Percentiles rank a stretch among this genome's conserved stretches.
phyloP scores from a whole-genome alignment of 2,329 filamentous ascomycete genomes.

The Verticillium longisporum region DNA sequence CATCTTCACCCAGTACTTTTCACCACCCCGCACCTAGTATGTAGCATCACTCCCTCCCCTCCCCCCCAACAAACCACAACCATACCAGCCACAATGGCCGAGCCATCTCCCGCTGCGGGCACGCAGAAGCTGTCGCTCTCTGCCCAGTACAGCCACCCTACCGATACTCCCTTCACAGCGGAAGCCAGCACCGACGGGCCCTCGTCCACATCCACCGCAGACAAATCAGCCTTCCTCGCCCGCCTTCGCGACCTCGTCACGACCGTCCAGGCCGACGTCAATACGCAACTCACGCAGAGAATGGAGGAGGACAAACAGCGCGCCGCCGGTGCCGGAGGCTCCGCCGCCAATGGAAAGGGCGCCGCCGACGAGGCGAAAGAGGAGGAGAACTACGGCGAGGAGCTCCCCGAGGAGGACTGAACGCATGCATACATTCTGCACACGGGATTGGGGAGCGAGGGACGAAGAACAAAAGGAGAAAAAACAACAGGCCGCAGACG shows the following conservation, averaged over 20 bases:
- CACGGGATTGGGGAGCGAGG: not conserved
- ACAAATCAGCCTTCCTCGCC: constrained; percentile 54
- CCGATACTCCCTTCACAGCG: constrained; percentile 32
- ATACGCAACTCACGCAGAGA: constrained; percentile 61
- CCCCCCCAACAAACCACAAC: not conserved
- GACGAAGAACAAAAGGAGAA: not conserved
- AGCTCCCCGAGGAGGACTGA: constrained; percentile 58
- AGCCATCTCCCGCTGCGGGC: not conserved
- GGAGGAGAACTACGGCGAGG: constrained; percentile 82
- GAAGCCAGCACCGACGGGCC: constrained; percentile 27
- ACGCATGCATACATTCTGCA: not conserved
- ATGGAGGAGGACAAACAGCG: constrained; percentile 67
- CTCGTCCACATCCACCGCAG: constrained; percentile 25
- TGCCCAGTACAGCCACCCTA: not conserved
- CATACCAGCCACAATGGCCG: not conserved
- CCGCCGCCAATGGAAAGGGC: constrained; percentile 8
- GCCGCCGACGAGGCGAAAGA: constrained; percentile 48
- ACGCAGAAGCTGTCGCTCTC: not conserved
- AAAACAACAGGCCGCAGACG: not conserved
- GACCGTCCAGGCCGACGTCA: constrained; percentile 59
- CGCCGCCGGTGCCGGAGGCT: constrained; percentile 22
- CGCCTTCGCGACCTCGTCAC: constrained; percentile 50
- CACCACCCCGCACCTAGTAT: not conserved
- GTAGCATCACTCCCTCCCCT: not conserved
- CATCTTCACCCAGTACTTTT: not conserved